These are phyloP conservation scores for Suillus occidentalis DNA, from an alignment of 768 basidiomycete genomes.

Conservation along the genomic window DNA sequence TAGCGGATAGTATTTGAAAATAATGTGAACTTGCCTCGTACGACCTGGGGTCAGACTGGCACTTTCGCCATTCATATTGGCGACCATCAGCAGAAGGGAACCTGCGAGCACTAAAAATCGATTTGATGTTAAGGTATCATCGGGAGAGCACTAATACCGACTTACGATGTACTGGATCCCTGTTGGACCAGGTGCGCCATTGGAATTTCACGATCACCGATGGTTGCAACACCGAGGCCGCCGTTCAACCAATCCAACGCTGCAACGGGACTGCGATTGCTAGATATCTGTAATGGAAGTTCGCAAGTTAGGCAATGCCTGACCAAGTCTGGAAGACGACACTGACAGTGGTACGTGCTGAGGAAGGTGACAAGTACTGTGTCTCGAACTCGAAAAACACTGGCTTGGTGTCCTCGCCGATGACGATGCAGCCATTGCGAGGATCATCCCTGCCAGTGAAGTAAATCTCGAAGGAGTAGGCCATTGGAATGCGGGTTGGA, in stretches of 20 bases:
- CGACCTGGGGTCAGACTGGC: slow-evolving; percentile 44
- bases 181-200: slow-evolving; percentile 64
- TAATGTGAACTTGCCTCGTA: slow-evolving; percentile 55
- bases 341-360: slow-evolving; percentile 28
- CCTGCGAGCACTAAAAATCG: slow-evolving; percentile 50
- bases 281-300: slow-evolving; percentile 35
- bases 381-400: slow-evolving; percentile 72
- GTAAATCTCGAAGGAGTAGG: slow-evolving; percentile 54
- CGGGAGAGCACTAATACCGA: slow-evolving; percentile 7
- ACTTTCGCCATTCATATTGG: slow-evolving; percentile 67
- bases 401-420: slow-evolving; percentile 59
- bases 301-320: slow-evolving; percentile 40
- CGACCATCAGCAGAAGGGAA: slow-evolving; percentile 58
- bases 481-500: slow-evolving; percentile 25
- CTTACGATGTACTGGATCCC: slow-evolving; percentile 52
- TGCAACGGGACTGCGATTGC: slow-evolving; percentile 53
- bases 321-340: slow-evolving; percentile 2
- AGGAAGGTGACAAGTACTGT: slow-evolving; percentile 23
- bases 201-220: slow-evolving; percentile 53
- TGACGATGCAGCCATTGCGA: slow-evolving; percentile 60
- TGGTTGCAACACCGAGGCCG: slow-evolving; percentile 44
- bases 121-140: slow-evolving; percentile 16
- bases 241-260: slow-evolving; percentile 45
- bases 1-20: background rate
- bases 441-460: slow-evolving; percentile 74